Evolutionary conservation across 2,329 filamentous ascomycete species (phyloP), one percentile per base, ranked within the genome.

Genomic region (Mycogone perniciosa): DNA sequence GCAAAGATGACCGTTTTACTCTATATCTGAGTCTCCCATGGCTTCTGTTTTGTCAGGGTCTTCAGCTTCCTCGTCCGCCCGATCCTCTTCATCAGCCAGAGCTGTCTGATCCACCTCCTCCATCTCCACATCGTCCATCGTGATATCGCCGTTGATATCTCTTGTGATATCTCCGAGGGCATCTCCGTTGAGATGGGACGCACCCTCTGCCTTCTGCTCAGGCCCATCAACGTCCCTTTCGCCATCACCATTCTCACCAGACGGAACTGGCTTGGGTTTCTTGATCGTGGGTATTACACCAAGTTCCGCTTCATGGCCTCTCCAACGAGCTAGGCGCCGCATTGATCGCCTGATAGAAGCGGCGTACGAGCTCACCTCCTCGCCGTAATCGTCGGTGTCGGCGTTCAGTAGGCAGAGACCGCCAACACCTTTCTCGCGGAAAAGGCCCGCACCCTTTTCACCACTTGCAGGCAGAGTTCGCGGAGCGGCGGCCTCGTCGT

Each of bases 351-450:
- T 74, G 13, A 92, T 69, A 6, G 86, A 79, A 8, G 85, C 81
- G 4, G 82, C 79, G 52, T 88, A 84, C 1, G 80, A 75, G 49
- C 77, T 76, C 5, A 82, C 76, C 65, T 92, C 86, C 65, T 92
- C 88, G 40, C 88, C 88, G 58, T 83, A 87, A 67, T 92, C 88
- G 54, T 89, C 85, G 0, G 75, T 67, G 63, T 91, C 87, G 11
- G 71, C 68, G 20, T 69, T 69, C 0, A 87, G 70, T 31, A 79
- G 82, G 47, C 79, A 80, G 37, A 88, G 75, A 1, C 84, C 88
- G n/a, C 76, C 80, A 48, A 82, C 72, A 6, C 82, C 81, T 54
- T 71, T 71, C 61, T 82, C 79, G 34, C 76, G 72, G 58, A 83
- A 84, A 13, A 64, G 52, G 2, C 63, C 62, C 7, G 62, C 50